Conservation (phyloP, 192 early-diverging fungal genomes). For the Kappamyces sp. region DNA sequence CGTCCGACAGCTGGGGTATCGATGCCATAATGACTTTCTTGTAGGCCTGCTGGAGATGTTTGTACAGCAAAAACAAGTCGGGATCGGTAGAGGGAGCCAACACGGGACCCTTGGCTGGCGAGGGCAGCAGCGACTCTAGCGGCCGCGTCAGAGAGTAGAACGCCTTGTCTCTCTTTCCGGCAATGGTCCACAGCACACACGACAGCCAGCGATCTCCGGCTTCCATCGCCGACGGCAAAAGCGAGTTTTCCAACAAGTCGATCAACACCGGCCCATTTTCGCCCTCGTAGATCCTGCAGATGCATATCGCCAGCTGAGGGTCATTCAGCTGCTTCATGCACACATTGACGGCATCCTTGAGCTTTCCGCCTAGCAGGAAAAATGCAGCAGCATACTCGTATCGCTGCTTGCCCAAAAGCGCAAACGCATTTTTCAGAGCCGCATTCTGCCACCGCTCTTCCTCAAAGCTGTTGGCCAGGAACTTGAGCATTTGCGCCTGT, state of each 20-base stretch:
- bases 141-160: slow-evolving; percentile 33
- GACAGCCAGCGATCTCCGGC: slow-evolving; percentile 64
- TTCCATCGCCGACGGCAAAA: slow-evolving; percentile 51
- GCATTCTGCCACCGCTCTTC: slow-evolving; percentile 86
- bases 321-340: slow-evolving; percentile 89
- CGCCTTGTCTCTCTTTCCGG: slow-evolving; percentile 52
- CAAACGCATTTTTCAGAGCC: slow-evolving; percentile 97
- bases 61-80: slow-evolving; percentile 62
- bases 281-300: slow-evolving; percentile 87
- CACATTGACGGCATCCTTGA: slow-evolving; percentile 88
- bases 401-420: slow-evolving; percentile 87
- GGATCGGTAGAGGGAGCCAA: slow-evolving; percentile 44
- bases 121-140: neutral
- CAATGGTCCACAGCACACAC: slow-evolving; percentile 46
- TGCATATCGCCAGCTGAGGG: slow-evolving; percentile 82
- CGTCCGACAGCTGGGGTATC: slow-evolving; percentile 40
- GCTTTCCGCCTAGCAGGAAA: slow-evolving; percentile 80
- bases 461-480: slow-evolving; percentile 88
- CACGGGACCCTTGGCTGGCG: neutral
- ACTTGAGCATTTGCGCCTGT: slow-evolving; percentile 79
- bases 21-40: slow-evolving; percentile 40
- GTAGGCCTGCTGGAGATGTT: slow-evolving; percentile 52
- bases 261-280: slow-evolving; percentile 50
- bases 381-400: slow-evolving; percentile 93
- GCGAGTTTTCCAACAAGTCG: slow-evolving; percentile 38